A percentile compares a stretch with the other conserved stretches of the same genome.
Conservation (phyloP, 2,329 filamentous ascomycete genomes). For the Phialophora macrospora region DNA sequence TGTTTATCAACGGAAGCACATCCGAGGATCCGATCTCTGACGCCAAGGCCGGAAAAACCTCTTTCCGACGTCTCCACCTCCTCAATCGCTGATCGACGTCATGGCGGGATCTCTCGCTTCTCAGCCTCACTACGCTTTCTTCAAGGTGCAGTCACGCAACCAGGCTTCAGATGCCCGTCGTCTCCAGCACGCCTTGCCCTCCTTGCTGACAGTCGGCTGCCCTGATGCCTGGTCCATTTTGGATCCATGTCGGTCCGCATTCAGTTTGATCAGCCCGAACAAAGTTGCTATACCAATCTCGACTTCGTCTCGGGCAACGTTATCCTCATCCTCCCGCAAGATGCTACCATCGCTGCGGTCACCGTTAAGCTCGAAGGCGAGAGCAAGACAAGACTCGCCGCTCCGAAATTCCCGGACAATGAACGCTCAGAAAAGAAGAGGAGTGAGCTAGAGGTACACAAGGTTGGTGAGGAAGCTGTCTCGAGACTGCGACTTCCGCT, state of each 20-base stretch:
- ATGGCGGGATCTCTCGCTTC: slow-evolving; percentile 2
- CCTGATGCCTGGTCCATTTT: slow-evolving; percentile 32
- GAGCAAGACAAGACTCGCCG: slow-evolving; percentile 52
- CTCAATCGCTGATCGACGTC: slow-evolving; percentile 13
- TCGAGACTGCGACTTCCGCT: slow-evolving; percentile 15
- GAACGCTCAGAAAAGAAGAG: slow-evolving; percentile 54
- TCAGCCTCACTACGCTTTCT: slow-evolving; percentile 27
- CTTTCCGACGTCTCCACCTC: neutral
- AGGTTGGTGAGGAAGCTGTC: slow-evolving; percentile 45
- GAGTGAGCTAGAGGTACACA: slow-evolving; percentile 56
- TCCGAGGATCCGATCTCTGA: neutral
- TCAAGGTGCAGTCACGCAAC: slow-evolving; percentile 8
- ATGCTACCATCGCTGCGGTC: slow-evolving; percentile 52
- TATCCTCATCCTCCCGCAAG: slow-evolving; percentile 48
- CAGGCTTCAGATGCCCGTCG: slow-evolving; percentile 5
- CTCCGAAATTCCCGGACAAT: slow-evolving; percentile 48
- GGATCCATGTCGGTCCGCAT: slow-evolving; percentile 52
- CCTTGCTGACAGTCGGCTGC: slow-evolving; percentile 12
- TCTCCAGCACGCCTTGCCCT: slow-evolving; percentile 3
- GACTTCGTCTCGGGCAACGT: slow-evolving; percentile 54
- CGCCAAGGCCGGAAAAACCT: neutral
- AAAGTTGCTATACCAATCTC: slow-evolving; percentile 54
- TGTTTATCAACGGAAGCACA: neutral
- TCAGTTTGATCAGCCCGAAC: slow-evolving; percentile 50
- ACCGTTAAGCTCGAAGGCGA: slow-evolving; percentile 57